Conservation (phyloP, 371 early-diverging fungal genomes). For the Chytridium lagenaria region DNA sequence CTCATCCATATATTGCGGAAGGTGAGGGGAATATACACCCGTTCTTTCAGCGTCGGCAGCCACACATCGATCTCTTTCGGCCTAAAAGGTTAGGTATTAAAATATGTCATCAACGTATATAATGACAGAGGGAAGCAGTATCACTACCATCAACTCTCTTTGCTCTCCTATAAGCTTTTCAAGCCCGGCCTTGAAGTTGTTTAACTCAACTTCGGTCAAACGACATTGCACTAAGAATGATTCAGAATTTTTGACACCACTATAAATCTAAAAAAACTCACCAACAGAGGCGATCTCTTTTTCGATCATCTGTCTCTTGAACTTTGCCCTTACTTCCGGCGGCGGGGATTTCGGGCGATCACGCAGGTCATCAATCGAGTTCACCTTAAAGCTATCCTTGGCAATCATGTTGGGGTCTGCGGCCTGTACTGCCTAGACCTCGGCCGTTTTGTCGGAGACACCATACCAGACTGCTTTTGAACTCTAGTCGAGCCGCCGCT, state of each 20-base stretch:
- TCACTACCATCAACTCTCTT: slow-evolving; percentile 58
- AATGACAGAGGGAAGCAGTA: not conserved
- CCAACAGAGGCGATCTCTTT: slow-evolving; percentile 62
- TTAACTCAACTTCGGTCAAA: slow-evolving; percentile 51
- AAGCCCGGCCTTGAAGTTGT: slow-evolving; percentile 61
- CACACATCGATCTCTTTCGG: slow-evolving; percentile 74
- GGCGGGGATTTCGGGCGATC: slow-evolving; percentile 26
- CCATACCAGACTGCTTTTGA: slow-evolving; percentile 8
- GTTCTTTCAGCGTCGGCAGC: slow-evolving; percentile 65
- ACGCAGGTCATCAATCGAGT: slow-evolving; percentile 5
- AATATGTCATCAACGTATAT: not conserved
- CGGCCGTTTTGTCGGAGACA: slow-evolving; percentile 27
- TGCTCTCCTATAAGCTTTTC: slow-evolving; percentile 72
- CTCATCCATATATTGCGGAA: slow-evolving; percentile 78
- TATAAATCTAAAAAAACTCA: too few species aligned
- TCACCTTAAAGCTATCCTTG: not conserved
- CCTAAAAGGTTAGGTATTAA: slow-evolving; percentile 27
- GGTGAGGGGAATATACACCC: slow-evolving; percentile 59
- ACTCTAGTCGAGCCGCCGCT: not conserved
- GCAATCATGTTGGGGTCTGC: slow-evolving; percentile 11
- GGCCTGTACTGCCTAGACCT: slow-evolving; percentile 15
- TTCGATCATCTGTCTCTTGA: slow-evolving; percentile 69
- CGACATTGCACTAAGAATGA: too few species aligned
- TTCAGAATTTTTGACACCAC: too few species aligned
- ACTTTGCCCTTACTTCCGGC: slow-evolving; percentile 46